Conservation (phyloP, 1,284 basidiomycete species). For the Malassezia obtusa region DNA sequence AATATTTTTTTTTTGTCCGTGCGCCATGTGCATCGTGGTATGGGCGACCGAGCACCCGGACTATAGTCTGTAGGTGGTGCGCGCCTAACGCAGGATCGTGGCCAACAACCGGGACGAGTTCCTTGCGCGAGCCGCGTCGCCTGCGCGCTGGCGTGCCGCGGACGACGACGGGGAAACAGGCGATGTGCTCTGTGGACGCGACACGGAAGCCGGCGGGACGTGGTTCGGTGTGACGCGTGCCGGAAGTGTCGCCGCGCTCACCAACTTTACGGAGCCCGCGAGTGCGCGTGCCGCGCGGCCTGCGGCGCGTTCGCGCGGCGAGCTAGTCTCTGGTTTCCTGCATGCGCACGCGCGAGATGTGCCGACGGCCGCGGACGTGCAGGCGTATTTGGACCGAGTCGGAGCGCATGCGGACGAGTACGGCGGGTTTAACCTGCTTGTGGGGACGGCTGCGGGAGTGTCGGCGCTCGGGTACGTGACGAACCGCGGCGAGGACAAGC, state of each 20-base stretch:
- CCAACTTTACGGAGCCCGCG: constrained; percentile 6
- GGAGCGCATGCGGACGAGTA: neutral
- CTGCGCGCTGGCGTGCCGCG: constrained; percentile 4
- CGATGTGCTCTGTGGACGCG: constrained; percentile 9
- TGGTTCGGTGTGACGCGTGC: constrained; percentile 12
- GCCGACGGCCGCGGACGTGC: neutral
- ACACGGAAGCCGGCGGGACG: constrained; percentile 9
- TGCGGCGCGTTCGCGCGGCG: constrained; percentile 7
- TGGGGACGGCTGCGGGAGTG: neutral
- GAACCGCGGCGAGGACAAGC: constrained; percentile 5
- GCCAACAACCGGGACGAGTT: constrained; percentile 15
- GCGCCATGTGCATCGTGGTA: constrained; percentile 11
- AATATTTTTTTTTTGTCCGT: constrained; percentile 4
- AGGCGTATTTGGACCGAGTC: neutral
- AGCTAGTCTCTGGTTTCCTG: constrained; percentile 7
- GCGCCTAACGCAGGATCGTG: neutral
- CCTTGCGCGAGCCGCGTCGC: constrained; percentile 1
- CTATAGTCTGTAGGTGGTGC: constrained; percentile 7
- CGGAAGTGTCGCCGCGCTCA: constrained; percentile 5
- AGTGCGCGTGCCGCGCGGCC: neutral
- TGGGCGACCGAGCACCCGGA: constrained; percentile 12
- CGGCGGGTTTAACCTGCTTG: constrained; percentile 8
- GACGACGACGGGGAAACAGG: neutral
- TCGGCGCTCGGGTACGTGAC: constrained; percentile 5
- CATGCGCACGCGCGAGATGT: neutral